Evolutionary conservation across 2,329 filamentous ascomycete species (phyloP), one percentile per base, ranked within the genome.

Genomic region (Aureobasidium zeae): DNA sequence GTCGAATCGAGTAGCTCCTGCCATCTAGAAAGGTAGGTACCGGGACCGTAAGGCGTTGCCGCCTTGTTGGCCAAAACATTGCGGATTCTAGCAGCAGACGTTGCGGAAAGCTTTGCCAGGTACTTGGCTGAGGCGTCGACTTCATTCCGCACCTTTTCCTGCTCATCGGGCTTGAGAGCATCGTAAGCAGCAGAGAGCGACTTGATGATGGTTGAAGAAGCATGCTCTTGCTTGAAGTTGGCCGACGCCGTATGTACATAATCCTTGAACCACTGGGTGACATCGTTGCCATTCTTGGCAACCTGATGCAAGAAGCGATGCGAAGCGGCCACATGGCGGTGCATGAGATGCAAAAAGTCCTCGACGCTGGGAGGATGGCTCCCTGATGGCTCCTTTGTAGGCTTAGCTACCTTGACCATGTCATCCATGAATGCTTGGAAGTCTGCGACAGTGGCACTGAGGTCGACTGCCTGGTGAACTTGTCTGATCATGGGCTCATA

Each of bases 401-500:
- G 52, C 31, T 69, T 67, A 8, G 65, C 62, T 3, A 55, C 70
- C 49, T 77, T 76, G 58, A 91, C 76, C 46, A 88, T 73, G 50
- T 87, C 83, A 5, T 74, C 73, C 16, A 88, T 57, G 54, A 91
- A 87, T 8, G 64, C 67, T 56, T 88, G 77, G 2, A 75, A 66
- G 25, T 84, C 77, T 26, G 72, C 71, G 5, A 89, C 61, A 15
- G 84, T 82, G 28, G 77, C 77, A 24, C 76, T 76, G 5, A 89
- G 69, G 54, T 88, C 81, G 17, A 87, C 73, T 2, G 74, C 73
- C 43, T 83, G 74, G 57, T 89, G 85, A 5, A 88, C 67, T 3
- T 71, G 66, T 16, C 83, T 72, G 45, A 91, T 85, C 47, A 87
- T 77, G 0, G 82, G 82, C 41, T 87, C 83, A 51, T 83, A 85